Evolutionary conservation across 2,329 filamentous ascomycete genomes (phyloP).

Genomic region (Cladosporium colombiae): DNA sequence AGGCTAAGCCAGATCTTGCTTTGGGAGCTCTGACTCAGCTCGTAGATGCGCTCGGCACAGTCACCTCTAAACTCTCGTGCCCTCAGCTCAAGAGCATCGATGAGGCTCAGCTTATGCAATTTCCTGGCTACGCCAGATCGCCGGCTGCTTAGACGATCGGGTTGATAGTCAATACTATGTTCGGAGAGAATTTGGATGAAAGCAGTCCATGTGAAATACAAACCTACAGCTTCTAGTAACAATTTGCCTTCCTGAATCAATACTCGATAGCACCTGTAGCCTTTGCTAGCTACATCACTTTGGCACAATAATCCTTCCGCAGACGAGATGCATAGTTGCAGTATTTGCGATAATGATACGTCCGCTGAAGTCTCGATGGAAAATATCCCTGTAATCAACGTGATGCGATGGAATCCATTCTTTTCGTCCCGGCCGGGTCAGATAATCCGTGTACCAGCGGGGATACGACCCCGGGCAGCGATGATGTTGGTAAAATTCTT

Average conservation of each 20-base stretch:
- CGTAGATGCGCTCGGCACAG: slow-evolving; percentile 19
- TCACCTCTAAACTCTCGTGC: slow-evolving; percentile 29
- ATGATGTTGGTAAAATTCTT: not conserved
- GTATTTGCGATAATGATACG: not conserved
- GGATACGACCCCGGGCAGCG: not conserved
- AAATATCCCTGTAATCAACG: not conserved
- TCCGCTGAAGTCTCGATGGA: not conserved
- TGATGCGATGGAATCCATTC: not conserved
- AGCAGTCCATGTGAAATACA: not conserved
- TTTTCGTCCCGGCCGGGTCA: not conserved
- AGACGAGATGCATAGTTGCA: not conserved
- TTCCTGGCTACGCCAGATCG: slow-evolving; percentile 31
- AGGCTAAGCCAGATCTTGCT: slow-evolving; percentile 36
- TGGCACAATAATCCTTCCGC: no score
- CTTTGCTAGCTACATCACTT: no score
- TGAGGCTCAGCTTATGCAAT: slow-evolving; percentile 30
- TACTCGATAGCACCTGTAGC: not conserved
- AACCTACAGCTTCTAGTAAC: not conserved
- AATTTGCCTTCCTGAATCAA: not conserved
- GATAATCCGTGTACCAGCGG: not conserved
- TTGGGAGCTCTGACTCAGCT: not conserved
- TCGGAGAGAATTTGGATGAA: not conserved
- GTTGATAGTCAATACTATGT: no score
- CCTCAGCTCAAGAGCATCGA: slow-evolving; percentile 33
- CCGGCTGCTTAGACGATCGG: not conserved